Evolutionary conservation across 2,329 filamentous ascomycete species (phyloP), one percentile per base, ranked within the genome.

Genomic region (Talaromyces sp.): DNA sequence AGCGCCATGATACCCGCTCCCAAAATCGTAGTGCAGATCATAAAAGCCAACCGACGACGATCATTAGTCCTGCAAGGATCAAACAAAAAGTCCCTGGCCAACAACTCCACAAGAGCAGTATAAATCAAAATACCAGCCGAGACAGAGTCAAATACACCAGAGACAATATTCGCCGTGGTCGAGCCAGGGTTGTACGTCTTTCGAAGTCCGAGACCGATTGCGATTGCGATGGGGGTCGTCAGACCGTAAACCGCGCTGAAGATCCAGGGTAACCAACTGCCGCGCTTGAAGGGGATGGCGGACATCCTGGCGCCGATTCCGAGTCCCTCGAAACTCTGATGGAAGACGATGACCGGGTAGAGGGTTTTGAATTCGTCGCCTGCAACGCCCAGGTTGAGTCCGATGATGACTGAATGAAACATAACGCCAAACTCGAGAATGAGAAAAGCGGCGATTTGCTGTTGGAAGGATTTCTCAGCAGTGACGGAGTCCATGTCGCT

Each of bases 331-430:
- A 88, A 89, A 11, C 84, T 82, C 71, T 89, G 86, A 69, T 89
- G 86, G 76, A 89, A 88, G 64, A 87, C 82, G 1, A 89, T 79
- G 45, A 88, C 86, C 2, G 84, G 82, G 72, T 87, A 87, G 1
- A 88, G 78, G 0, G 84, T 83, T 36, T 77, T 74, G 75, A 88
- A 88, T 56, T 88, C 86, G 0, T 81, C 74, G 27, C 85, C 83
- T 0, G 83, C 81, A n/a, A 87, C 85, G 8, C 84, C 87, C 10
- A 89, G 78, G 62, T 86, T 88, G 62, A 89, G 80, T 1, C 86
- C 86, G 67, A 88, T 88, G 72, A 89, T 86, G 58, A 88, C 82
- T 3, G 83, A 86, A 76, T 89, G 86, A 76, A 89, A 88, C 63
- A 89, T 83, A 67, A 88, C 83, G 67, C 86, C 86, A 70, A 82